Percentiles rank a stretch among this genome's conserved stretches.
These are phyloP conservation scores for Liquidambar formosana DNA, from an alignment of 164 flowering plant species.

Conservation along the genomic window DNA sequence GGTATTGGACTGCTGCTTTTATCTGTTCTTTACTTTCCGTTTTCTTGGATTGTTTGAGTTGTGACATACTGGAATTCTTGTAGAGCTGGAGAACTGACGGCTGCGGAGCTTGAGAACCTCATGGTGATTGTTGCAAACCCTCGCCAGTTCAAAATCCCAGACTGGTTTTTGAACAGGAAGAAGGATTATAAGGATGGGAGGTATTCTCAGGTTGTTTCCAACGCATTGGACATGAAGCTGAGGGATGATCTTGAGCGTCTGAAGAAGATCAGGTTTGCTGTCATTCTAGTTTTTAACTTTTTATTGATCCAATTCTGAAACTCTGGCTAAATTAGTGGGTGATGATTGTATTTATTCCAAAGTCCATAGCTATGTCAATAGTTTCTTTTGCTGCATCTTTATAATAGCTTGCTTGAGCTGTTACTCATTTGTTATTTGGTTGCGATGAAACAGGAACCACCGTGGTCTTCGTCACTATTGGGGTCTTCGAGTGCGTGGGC, in stretches of 20 bases:
- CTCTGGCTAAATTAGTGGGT: background rate
- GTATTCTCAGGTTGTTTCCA: slow-evolving; percentile 71
- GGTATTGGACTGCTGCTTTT: no score
- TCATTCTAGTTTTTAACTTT: background rate
- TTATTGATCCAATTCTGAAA: background rate
- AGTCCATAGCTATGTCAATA: no score
- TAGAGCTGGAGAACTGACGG: slow-evolving; percentile 74
- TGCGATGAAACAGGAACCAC: slow-evolving; percentile 49
- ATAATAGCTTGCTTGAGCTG: background rate
- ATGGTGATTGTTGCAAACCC: slow-evolving; percentile 79
- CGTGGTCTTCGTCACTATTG: slow-evolving; percentile 87
- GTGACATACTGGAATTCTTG: background rate
- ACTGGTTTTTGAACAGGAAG: slow-evolving; percentile 69
- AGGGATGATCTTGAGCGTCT: slow-evolving; percentile 82
- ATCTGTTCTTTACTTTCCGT: no score
- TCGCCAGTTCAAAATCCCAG: slow-evolving; percentile 66
- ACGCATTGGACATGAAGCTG: slow-evolving; percentile 81
- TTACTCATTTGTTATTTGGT: background rate
- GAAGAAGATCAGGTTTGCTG: slow-evolving; percentile 69
- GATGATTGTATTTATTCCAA: background rate
- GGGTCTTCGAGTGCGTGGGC: slow-evolving; percentile 86
- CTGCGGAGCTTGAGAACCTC: slow-evolving; percentile 68
- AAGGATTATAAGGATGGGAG: slow-evolving; percentile 82
- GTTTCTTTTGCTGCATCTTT: background rate
- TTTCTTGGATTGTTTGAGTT: no score